Evolutionary conservation across 2,329 filamentous ascomycete species (phyloP), one percentile per base, ranked within the genome.

Genomic region (Piedraia hortae): DNA sequence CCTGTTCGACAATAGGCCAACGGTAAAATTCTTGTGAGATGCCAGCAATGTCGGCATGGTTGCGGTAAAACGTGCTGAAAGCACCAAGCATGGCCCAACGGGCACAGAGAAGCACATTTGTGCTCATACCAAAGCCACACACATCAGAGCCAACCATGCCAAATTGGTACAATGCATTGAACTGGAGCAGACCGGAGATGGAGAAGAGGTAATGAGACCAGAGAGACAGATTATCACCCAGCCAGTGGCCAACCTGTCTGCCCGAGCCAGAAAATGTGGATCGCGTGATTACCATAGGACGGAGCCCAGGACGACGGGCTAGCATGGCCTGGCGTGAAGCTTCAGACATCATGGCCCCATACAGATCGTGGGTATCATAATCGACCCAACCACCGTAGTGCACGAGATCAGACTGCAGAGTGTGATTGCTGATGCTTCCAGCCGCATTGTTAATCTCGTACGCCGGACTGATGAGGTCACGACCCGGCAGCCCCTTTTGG

Each of bases 301-400:
- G 59, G 4, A 62, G 45, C 1, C 42, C 40, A 0, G 72, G 69
- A 0, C 69, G 59, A 5, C 71, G 59, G 10, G 11, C 14, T 4
- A 27, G 20, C 69, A 80, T 72, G 2, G 72, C 64, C 7, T 54
- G 43, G 23, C 61, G 56, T 0, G 67, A 71, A 4, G 59, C 48
- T 10, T 52, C 45, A 1, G 65, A 69, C 71, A 78, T 80, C 63
- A 74, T 54, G 34, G 60, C 59, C 1, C 73, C 73, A 39, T 73
- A 77, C 1, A 78, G 43, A 33, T 78, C 78, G 41, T 80, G 73
- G 0, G 64, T 71, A 32, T 80, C 73, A 36, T 73, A 75, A 41
- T 72, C 62, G 10, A 53, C 50, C 16, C 65, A 47, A 1, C 69
- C 69, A 26, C 70, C 65, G 18, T 62, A 53, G 39, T 75, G 69